Evolutionary conservation across 805 yeast species (phyloP).

Genomic region (Nakazawaea pomicola): DNA sequence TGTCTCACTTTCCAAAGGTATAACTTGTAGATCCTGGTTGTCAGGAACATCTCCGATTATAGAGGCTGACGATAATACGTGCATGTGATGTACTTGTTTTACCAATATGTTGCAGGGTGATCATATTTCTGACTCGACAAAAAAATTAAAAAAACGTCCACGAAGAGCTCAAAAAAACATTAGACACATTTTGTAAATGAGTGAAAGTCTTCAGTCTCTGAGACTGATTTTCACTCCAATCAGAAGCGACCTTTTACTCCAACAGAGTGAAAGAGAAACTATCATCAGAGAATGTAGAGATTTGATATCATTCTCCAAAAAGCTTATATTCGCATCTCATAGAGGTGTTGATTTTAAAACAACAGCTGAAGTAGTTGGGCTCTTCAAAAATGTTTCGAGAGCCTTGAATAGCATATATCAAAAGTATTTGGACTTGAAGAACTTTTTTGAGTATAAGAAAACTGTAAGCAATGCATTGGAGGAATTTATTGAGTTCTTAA

Average conservation of each 20-base stretch:
- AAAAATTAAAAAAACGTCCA: too few relatives aligned
- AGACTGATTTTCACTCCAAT: not conserved
- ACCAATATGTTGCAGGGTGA: too few relatives aligned
- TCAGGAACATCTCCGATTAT: too few relatives aligned
- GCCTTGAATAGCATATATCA: not conserved
- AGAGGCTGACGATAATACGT: too few relatives aligned
- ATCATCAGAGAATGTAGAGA: not conserved
- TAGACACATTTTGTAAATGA: too few relatives aligned
- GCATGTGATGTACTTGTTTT: too few relatives aligned
- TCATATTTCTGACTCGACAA: too few relatives aligned
- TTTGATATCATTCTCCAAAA: not conserved
- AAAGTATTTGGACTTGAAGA: not conserved
- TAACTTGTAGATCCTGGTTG: too few relatives aligned
- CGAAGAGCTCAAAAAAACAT: too few relatives aligned
- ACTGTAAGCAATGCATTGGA: not conserved
- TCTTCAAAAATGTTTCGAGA: not conserved
- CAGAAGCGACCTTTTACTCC: not conserved
- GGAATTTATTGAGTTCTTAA: not conserved
- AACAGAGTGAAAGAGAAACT: not conserved
- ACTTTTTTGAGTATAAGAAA: not conserved
- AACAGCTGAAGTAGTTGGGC: not conserved
- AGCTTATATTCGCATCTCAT: not conserved
- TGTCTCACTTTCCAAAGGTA: too few relatives aligned
- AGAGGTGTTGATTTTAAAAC: not conserved
- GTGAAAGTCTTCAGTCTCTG: too few relatives aligned